These are phyloP conservation scores for Neoascochyta sp. DNA, from an alignment of 2,329 filamentous ascomycete species.

Conservation along the genomic window DNA sequence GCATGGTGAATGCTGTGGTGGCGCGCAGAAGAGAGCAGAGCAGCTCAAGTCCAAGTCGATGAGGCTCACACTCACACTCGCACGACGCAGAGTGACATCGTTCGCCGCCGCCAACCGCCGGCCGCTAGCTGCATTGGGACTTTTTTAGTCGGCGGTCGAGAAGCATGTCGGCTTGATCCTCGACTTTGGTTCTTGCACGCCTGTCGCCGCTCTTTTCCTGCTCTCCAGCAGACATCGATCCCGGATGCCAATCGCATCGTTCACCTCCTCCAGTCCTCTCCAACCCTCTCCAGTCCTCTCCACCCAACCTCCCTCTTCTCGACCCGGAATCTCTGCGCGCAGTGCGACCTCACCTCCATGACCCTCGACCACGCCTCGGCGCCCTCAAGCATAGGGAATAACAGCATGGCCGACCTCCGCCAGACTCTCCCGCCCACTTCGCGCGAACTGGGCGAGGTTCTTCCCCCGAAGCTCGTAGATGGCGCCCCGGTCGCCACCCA, in stretches of 20 bases:
- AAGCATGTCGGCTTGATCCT: too few relatives aligned
- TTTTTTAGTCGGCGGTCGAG: too few relatives aligned
- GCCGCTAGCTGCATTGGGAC: background rate
- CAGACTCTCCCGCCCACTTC: slow-evolving; percentile 47
- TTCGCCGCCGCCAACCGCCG: background rate
- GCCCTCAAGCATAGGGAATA: slow-evolving; percentile 29
- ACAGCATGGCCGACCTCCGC: slow-evolving; percentile 20
- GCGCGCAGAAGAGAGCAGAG: too few relatives aligned
- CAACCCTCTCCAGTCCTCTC: slow-evolving; percentile 1
- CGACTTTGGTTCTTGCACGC: slow-evolving; percentile 5
- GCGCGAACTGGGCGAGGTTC: slow-evolving; percentile 57
- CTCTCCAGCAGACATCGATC: too few relatives aligned
- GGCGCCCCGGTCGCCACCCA: slow-evolving; percentile 37
- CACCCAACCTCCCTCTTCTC: slow-evolving; percentile 1
- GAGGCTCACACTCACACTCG: background rate
- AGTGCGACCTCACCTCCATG: slow-evolving; percentile 26
- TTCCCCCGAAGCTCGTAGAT: slow-evolving; percentile 46
- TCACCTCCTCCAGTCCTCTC: too few relatives aligned
- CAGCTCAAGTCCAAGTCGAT: background rate
- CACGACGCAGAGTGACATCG: slow-evolving; percentile 1
- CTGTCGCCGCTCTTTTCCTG: too few relatives aligned
- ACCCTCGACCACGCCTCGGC: slow-evolving; percentile 32
- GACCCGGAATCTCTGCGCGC: slow-evolving; percentile 7
- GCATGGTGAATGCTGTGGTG: slow-evolving; percentile 29
- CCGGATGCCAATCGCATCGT: too few relatives aligned